Conservation (phyloP, 768 basidiomycete species). For the Royoungia palumana region DNA sequence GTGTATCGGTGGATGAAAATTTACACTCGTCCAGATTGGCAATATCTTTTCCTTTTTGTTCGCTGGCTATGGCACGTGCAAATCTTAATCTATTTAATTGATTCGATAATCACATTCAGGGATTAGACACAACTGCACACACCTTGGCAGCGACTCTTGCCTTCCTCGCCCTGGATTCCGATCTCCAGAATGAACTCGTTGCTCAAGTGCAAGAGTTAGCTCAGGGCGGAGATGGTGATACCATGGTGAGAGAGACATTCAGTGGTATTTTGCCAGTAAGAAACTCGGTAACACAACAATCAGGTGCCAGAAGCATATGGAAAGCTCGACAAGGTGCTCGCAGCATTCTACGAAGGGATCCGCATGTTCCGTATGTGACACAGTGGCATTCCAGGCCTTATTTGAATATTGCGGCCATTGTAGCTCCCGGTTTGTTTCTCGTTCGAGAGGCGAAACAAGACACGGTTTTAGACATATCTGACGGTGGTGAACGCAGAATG, state of each 20-base stretch:
- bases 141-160: no score
- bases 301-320: conserved; percentile 25
- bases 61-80: no score
- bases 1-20: no score
- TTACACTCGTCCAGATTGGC: no score
- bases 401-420: neutral
- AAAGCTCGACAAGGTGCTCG: conserved; percentile 30
- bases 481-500: conserved; percentile 13
- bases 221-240: no score
- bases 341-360: conserved; percentile 30
- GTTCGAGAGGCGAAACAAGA: conserved; percentile 30
- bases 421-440: conserved; percentile 31
- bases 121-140: no score
- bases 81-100: no score
- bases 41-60: no score
- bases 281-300: neutral
- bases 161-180: no score
- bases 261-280: neutral
- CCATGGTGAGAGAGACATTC: neutral
- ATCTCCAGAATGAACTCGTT: no score
- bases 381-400: neutral
- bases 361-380: conserved; percentile 33
- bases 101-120: no score
- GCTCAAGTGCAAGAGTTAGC: no score
- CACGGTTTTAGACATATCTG: conserved; percentile 19